Percentiles rank a stretch among this genome's conserved stretches.
These are phyloP conservation scores for Platanthera guangdongensis DNA, from an alignment of 106 monocot species.

Conservation along the genomic window DNA sequence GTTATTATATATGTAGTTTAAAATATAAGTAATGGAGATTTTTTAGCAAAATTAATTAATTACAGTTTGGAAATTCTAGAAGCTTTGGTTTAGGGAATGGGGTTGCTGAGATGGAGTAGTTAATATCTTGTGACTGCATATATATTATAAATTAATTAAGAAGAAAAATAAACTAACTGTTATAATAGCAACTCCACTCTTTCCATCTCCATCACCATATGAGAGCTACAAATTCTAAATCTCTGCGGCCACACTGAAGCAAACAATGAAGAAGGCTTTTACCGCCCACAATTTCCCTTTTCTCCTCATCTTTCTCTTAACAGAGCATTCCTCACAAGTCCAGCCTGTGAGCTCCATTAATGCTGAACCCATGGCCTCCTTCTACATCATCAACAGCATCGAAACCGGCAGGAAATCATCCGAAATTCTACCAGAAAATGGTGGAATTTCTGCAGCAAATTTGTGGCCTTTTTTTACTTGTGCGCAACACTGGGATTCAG, in stretches of 20 bases:
- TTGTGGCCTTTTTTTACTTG: slow-evolving; percentile 20
- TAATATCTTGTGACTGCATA: neutral
- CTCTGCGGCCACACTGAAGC: neutral
- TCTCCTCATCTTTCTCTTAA: slow-evolving; percentile 6
- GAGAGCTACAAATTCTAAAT: slow-evolving; percentile 1
- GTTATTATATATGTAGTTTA: no score
- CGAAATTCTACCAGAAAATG: neutral
- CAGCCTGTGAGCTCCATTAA: neutral
- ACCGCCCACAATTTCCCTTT: neutral
- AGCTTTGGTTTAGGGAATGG: neutral
- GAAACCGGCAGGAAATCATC: neutral
- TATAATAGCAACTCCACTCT: neutral
- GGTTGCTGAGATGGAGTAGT: slow-evolving; percentile 4
- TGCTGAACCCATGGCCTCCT: slow-evolving; percentile 21
- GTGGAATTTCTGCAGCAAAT: neutral
- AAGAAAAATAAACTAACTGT: neutral
- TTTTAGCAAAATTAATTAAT: no score
- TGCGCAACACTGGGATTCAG: slow-evolving; percentile 15
- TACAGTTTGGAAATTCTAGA: neutral
- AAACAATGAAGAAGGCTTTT: neutral
- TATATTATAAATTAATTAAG: neutral
- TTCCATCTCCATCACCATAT: neutral
- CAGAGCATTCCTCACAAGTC: neutral
- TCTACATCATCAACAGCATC: slow-evolving; percentile 28
- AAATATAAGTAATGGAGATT: no score